phyloP scores from a whole-genome alignment of 768 basidiomycete genomes.

The Lactarius evosmus region DNA sequence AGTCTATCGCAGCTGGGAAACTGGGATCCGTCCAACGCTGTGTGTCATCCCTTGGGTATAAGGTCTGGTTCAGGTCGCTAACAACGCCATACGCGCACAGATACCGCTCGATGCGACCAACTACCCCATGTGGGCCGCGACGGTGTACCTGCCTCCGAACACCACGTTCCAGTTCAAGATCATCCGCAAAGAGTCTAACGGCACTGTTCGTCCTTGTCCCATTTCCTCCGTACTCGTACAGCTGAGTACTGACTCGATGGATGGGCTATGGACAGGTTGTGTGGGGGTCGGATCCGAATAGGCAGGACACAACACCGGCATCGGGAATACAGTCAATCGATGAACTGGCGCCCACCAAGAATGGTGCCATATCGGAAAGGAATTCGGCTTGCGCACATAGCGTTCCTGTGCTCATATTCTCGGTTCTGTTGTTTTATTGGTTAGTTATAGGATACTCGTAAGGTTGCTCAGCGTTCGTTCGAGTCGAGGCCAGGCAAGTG shows the following conservation, averaged over 20 bases:
- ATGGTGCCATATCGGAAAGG: background rate
- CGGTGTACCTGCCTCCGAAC: conserved; percentile 47
- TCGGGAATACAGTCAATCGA: conserved; percentile 36
- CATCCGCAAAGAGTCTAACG: conserved; percentile 52
- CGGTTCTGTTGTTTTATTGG: background rate
- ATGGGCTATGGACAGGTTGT: conserved; percentile 33
- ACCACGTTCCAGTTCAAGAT: conserved; percentile 59
- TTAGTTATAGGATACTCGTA: background rate
- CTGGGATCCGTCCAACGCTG: conserved; percentile 49
- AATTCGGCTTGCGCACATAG: background rate
- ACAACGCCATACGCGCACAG: conserved; percentile 31
- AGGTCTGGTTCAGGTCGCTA: background rate
- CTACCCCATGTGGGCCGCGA: conserved; percentile 55
- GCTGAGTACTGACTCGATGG: conserved; percentile 23
- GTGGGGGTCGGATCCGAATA: conserved; percentile 64
- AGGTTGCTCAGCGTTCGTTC: background rate
- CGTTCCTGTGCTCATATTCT: background rate
- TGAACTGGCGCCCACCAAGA: conserved; percentile 44
- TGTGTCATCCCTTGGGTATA: conserved; percentile 31
- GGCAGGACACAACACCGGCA: conserved; percentile 42
- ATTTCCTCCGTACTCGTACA: conserved; percentile 23
- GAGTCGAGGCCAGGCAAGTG: too few species aligned
- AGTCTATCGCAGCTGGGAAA: conserved; percentile 52
- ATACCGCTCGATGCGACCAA: conserved; percentile 49
- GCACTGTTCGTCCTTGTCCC: conserved; percentile 39